Percentiles rank a stretch among this genome's conserved stretches.
These are phyloP conservation scores for Polychytrium aggregatum DNA, from an alignment of 192 early-diverging fungal genomes.

Conservation along the genomic window DNA sequence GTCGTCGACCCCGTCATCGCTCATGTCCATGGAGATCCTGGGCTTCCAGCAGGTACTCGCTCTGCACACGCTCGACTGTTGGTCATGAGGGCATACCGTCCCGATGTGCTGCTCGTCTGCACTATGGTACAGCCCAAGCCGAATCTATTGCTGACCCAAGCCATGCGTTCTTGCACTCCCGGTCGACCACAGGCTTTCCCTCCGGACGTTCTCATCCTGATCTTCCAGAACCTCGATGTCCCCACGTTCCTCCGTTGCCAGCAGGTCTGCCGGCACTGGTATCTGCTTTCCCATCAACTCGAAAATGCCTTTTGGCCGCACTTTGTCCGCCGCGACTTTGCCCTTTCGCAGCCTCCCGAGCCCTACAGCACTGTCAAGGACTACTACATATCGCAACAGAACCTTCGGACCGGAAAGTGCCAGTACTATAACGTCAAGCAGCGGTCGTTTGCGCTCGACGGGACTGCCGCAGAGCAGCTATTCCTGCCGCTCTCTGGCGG, in stretches of 20 bases:
- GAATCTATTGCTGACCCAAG: too few species aligned
- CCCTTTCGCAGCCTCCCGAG: not conserved
- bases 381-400: constrained; percentile 11
- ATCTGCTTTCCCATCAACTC: constrained; percentile 3
- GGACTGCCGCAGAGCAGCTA: not conserved
- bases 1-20: too few species aligned
- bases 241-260: constrained; percentile 3
- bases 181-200: too few species aligned
- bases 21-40: too few species aligned
- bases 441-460: not conserved
- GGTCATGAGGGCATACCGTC: too few species aligned
- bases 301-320: constrained; percentile 10
- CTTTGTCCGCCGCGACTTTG: constrained; percentile 5
- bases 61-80: too few species aligned
- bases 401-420: constrained; percentile 9
- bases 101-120: too few species aligned
- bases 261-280: constrained; percentile 10
- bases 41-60: too few species aligned
- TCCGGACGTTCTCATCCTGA: constrained; percentile 12
- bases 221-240: constrained; percentile 14
- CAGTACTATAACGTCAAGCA: not conserved
- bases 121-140: too few species aligned
- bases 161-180: too few species aligned
- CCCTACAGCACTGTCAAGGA: constrained; percentile 8
- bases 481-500: not conserved